Conservation (phyloP, 225 moss, liverwort and hornwort species). For the Bryum argenteum region DNA sequence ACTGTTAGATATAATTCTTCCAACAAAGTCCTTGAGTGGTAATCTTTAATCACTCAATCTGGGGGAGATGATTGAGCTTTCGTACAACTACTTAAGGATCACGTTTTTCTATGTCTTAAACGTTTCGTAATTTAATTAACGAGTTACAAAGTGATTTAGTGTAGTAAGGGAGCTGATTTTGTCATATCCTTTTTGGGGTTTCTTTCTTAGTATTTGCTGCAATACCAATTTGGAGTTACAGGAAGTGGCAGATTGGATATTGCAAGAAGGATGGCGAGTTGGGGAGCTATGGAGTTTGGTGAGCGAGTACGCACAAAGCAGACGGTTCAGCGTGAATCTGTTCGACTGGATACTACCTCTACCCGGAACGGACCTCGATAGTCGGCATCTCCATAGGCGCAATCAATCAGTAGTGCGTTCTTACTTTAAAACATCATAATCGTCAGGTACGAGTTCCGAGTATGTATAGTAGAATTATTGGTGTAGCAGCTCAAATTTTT, state of each 20-base stretch:
- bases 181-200: too few species aligned
- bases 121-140: background rate
- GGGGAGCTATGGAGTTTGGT: conserved; percentile 63
- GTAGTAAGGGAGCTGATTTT: too few species aligned
- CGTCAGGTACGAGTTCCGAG: conserved; percentile 3
- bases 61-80: too few species aligned
- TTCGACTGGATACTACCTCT: conserved; percentile 64
- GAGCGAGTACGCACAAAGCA: conserved; percentile 43
- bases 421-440: conserved; percentile 19
- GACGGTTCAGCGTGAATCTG: conserved; percentile 41
- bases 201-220: background rate
- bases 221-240: conserved; percentile 18
- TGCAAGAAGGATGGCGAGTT: conserved; percentile 56
- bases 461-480: conserved; percentile 1
- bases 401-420: conserved; percentile 7
- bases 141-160: too few species aligned
- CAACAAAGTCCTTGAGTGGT: too few species aligned
- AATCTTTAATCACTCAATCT: too few species aligned
- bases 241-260: conserved; percentile 61
- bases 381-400: conserved; percentile 20
- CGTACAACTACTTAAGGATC: background rate
- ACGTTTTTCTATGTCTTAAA: background rate
- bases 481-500: background rate
- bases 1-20: too few species aligned
- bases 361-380: conserved; percentile 41